Evolutionary conservation across 2,329 filamentous ascomycete species (phyloP).

Genomic region (Biscogniauxia mediterranea): DNA sequence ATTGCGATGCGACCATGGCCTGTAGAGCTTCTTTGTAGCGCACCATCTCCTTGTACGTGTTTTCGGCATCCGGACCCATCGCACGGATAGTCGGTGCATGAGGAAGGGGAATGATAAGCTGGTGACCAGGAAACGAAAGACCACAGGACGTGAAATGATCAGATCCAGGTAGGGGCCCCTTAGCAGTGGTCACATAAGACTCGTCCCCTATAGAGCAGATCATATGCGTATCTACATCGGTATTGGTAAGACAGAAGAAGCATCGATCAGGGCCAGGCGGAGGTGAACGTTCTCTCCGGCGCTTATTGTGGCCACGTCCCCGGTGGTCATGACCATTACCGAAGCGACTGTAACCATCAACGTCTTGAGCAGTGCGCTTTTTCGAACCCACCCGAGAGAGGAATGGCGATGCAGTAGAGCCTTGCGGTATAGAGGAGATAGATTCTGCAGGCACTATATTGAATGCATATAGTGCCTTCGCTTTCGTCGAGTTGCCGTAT

Average conservation of each 20-base stretch:
- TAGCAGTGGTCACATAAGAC: constrained; percentile 85
- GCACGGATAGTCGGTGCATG: constrained; percentile 74
- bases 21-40: constrained; percentile 77
- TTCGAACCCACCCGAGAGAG: constrained; percentile 42
- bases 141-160: constrained; percentile 63
- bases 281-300: constrained; percentile 42
- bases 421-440: constrained; percentile 60
- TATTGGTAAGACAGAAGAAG: constrained; percentile 94
- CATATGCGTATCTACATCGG: constrained; percentile 80
- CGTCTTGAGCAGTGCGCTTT: constrained; percentile 53
- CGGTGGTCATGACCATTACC: constrained; percentile 45
- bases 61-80: constrained; percentile 61
- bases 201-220: constrained; percentile 87
- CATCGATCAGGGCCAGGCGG: constrained; percentile 75
- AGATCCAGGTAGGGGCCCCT: constrained; percentile 76
- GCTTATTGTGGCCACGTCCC: constrained; percentile 45
- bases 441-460: constrained; percentile 64
- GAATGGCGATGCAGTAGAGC: constrained; percentile 76
- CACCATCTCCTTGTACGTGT: constrained; percentile 77
- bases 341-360: constrained; percentile 56
- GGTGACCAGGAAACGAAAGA: constrained; percentile 76
- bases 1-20: constrained; percentile 65
- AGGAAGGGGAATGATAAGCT: constrained; percentile 85
- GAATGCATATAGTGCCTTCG: constrained; percentile 80
- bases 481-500: constrained; percentile 72